Base-by-base conservation (phyloP, 2,329 filamentous ascomycete genomes). In the Onygenales sp. region DNA sequence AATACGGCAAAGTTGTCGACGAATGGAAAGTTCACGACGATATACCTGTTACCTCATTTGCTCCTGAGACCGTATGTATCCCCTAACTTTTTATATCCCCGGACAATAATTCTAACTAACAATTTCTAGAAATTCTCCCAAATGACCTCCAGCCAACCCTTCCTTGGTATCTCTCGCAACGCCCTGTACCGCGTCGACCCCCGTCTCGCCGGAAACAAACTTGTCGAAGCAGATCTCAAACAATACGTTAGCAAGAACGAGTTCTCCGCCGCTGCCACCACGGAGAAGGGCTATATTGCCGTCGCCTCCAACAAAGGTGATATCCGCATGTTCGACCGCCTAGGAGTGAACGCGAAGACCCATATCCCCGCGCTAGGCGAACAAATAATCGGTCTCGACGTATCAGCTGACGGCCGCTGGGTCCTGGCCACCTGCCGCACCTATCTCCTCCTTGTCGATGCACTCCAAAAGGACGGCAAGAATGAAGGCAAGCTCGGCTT, bases 1-100 rank as follows among this genome's bases (percentile, higher is more conserved):
- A 98, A 69, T 94, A 94, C 62, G 93, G 93, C 60, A 97, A 96
- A 74, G 88, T 98, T 38, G 90, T 97, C 2, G 93, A 98, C 65
- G 93, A 98, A 71, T 98, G 93, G 93, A 95, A 95, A 63, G 81
- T 98, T 11, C 92, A 98, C 66, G 92, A 98, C 58, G 89, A 97
- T 66, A 96, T 98, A 53, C 86, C 89, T 0, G 88, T 97, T 57
- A 84, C 88, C 52, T 93, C 85, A 8, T 97, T 97, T 70, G 89
- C 89, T 0, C 93, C 93, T 0, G 91, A 96, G 70, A 95, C 86
- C 55, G 79, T 81, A 71, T 69, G 76, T 69, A 45, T 27, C 35
- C 14, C 39, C 9, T 13, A 21, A 14, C 27, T 43, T 35, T 39
- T 9, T 3, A 3, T 48, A 48, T 1, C n/a, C 35, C 52, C 3